Evolutionary conservation across 148 eudicot genomes (phyloP), one percentile per base, ranked within the genome.

Genomic region (Simmondsia chinensis): DNA sequence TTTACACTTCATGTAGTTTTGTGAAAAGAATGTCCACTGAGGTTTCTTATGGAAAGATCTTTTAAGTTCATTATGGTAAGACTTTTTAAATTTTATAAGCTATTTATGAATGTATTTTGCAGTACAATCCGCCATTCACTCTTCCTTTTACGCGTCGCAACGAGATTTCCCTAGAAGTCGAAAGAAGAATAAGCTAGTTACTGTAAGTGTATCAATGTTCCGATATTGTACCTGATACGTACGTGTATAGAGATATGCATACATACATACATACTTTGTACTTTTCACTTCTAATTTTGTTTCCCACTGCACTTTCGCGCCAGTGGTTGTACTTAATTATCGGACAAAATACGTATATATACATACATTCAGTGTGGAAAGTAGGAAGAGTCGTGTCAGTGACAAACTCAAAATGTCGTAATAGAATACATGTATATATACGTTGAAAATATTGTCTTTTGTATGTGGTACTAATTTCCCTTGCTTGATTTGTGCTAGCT

Each of bases 101-200:
- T 27, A 20, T 25, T 5, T 10, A 46, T 17, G 33, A 4, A 34
- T 39, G 32, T 7, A 2, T 55, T 37, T 43, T 80, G 79, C 95
- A 89, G 97, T 89, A 78, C 58, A 89, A 89, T 38, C 97, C 97
- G 13, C 97, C 97, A 21, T 89, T 89, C 51, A 69, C 93, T 4
- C 84, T 89, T 20, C 97, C 97, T 36, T 81, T 89, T 49, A 69
- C 72, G 19, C 95, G 97, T 39, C 97, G 97, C 24, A 89, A 89
- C 69, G 97, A 89, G 74, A 70, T 89, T 75, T 63, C 84, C 32
- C 64, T 89, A 18, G 97, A 89, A 81, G 95, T 89, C 57, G 85
- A 75, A 66, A 69, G 74, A 66, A 74, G 50, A 62, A 23, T 55
- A 36, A 23, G 39, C 26, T 70, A 61, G 64, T 59, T 42, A 26